phyloP scores from a whole-genome alignment of 768 basidiomycete genomes.

The Lentinula aciculospora region DNA sequence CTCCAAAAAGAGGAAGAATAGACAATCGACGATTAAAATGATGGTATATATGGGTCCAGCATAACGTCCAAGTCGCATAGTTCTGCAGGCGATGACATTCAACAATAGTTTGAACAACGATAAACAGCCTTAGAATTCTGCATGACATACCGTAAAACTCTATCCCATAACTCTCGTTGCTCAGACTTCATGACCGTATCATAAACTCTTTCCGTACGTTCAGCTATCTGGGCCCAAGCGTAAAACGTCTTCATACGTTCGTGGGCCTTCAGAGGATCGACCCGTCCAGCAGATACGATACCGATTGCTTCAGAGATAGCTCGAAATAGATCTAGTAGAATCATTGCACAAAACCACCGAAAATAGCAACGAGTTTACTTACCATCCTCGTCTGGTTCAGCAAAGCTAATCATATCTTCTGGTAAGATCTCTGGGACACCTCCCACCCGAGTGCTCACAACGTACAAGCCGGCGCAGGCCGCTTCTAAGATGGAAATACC shows the following conservation, averaged over 20 bases:
- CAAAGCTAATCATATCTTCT: conserved; percentile 92
- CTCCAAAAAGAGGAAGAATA: conserved; percentile 83
- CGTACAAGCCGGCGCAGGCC: conserved; percentile 89
- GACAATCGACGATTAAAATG: conserved; percentile 83
- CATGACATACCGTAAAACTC: conserved; percentile 59
- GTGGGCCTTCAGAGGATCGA: conserved; percentile 75
- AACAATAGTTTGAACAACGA: too few relatives aligned
- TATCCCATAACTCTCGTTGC: conserved; percentile 68
- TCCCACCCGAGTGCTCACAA: conserved; percentile 91
- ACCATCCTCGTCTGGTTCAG: conserved; percentile 93
- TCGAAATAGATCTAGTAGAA: conserved; percentile 66
- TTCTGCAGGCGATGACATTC: conserved; percentile 35
- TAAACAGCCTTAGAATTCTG: neutral
- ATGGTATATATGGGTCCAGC: conserved; percentile 85
- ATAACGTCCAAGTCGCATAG: conserved; percentile 70
- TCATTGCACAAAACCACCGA: neutral
- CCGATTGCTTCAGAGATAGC: conserved; percentile 78
- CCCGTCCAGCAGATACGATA: conserved; percentile 58
- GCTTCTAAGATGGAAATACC: conserved; percentile 98
- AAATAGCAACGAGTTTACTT: conserved; percentile 15
- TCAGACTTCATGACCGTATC: conserved; percentile 53
- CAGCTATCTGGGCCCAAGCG: conserved; percentile 76
- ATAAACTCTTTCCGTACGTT: conserved; percentile 83
- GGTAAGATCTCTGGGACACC: conserved; percentile 96
- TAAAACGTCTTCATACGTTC: conserved; percentile 79